A percentile compares a stretch with the other conserved stretches of the same genome.
These are phyloP conservation scores for Sphenostylis stenocarpa DNA, from an alignment of 306 rosid genomes.

Conservation along the genomic window DNA sequence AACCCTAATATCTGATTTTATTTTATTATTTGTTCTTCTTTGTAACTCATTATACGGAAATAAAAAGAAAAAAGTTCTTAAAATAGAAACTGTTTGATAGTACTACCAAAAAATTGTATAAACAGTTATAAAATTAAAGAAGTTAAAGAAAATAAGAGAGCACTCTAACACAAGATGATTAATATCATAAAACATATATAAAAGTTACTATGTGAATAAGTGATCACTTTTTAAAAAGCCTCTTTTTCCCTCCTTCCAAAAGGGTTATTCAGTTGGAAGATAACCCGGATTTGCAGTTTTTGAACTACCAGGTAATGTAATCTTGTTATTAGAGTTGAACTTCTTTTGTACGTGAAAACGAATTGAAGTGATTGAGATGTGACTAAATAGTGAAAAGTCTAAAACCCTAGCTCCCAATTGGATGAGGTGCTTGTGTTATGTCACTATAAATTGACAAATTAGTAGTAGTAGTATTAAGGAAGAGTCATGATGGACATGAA, in stretches of 20 bases:
- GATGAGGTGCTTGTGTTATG: neutral
- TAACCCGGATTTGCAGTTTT: neutral
- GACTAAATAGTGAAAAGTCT: neutral
- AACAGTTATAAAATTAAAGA: neutral
- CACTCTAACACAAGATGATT: neutral
- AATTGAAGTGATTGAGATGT: neutral
- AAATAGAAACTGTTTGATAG: neutral
- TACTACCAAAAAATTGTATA: neutral
- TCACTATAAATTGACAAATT: constrained; percentile 8
- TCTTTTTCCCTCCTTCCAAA: neutral
- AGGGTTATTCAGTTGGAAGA: neutral
- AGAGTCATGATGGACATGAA: constrained; percentile 34
- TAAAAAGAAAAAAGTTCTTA: neutral
- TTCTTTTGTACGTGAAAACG: neutral
- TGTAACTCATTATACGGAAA: neutral
- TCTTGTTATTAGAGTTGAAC: neutral
- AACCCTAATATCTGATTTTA: constrained; percentile 28
- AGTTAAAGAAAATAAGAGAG: neutral
- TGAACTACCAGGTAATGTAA: neutral
- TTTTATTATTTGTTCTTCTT: neutral
- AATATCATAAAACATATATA: neutral
- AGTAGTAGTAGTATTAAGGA: neutral
- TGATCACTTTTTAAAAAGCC: neutral
- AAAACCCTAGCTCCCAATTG: constrained; percentile 33
- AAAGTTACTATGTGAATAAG: neutral